phyloP scores from a whole-genome alignment of 306 rosid genomes.

The Cucumis cinereus region DNA sequence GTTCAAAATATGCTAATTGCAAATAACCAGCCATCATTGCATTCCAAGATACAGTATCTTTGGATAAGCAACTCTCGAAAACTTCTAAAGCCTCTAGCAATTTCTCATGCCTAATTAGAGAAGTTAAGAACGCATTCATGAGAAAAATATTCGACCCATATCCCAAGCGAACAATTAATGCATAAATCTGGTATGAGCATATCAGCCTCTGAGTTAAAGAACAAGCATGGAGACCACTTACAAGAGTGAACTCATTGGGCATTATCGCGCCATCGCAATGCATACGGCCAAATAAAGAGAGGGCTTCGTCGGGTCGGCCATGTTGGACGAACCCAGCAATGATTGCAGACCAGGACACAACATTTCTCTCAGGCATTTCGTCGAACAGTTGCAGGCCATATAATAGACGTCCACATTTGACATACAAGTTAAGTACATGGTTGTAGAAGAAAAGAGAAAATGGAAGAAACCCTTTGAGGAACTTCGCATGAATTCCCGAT shows the following conservation, averaged over 20 bases:
- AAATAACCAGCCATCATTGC: constrained; percentile 54
- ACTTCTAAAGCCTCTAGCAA: constrained; percentile 34
- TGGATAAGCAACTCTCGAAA: constrained; percentile 27
- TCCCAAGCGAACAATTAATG: constrained; percentile 43
- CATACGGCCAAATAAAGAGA: constrained; percentile 45
- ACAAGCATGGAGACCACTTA: constrained; percentile 62
- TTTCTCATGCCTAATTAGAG: constrained; percentile 44
- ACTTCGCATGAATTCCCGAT: constrained; percentile 45
- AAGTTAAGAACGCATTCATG: constrained; percentile 37
- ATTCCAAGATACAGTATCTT: constrained; percentile 63
- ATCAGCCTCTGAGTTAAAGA: constrained; percentile 26
- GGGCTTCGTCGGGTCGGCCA: constrained; percentile 25
- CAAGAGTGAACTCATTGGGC: constrained; percentile 67
- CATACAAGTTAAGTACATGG: constrained; percentile 47
- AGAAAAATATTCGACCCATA: constrained; percentile 41
- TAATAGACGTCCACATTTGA: constrained; percentile 30
- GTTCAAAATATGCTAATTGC: constrained; percentile 25
- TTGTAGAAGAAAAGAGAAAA: constrained; percentile 39
- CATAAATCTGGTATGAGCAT: constrained; percentile 38
- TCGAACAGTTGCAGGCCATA: constrained; percentile 55
- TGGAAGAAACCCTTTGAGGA: constrained; percentile 37
- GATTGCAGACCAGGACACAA: constrained; percentile 60
- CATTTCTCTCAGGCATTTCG: constrained; percentile 56
- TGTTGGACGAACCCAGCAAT: constrained; percentile 47
- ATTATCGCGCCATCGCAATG: constrained; percentile 33